Percentiles rank a stretch among this genome's conserved stretches.
Evolutionary conservation across 2,329 filamentous ascomycete genomes (phyloP).

Genomic region (Apiospora kogelbergensis): DNA sequence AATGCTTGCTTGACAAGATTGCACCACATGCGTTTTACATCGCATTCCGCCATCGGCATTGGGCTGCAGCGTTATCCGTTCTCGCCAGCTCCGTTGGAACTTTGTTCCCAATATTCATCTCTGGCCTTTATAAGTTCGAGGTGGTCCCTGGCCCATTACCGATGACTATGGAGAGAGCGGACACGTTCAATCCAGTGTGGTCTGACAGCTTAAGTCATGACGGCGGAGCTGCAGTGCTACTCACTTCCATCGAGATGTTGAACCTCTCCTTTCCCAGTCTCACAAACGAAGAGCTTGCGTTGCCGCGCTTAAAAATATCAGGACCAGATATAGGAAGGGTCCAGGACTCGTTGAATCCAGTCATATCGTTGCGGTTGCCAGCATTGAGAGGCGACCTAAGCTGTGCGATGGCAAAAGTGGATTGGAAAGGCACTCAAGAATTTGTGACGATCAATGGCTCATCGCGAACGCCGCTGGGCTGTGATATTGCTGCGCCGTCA

Average conservation of each 20-base stretch:
- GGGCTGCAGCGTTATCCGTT: constrained; percentile 9
- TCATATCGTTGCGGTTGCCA: constrained; percentile 7
- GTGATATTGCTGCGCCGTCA: background rate
- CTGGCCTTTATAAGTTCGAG: constrained; percentile 10
- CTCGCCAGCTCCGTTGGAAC: background rate
- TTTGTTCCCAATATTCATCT: constrained; percentile 8
- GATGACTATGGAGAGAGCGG: constrained; percentile 1
- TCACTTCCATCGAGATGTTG: constrained; percentile 10
- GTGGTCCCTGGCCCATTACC: background rate
- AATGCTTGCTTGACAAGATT: constrained; percentile 6
- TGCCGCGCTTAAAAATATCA: background rate
- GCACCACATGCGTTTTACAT: constrained; percentile 2
- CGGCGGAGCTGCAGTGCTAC: constrained; percentile 10
- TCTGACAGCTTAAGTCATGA: constrained; percentile 9
- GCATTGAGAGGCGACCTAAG: constrained; percentile 10
- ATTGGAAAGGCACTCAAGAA: background rate
- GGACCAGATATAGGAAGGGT: background rate
- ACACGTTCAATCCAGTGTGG: constrained; percentile 3
- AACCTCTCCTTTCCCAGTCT: constrained; percentile 11
- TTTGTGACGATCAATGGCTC: background rate
- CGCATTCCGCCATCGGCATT: constrained; percentile 3
- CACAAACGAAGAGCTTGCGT: constrained; percentile 9
- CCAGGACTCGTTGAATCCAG: background rate
- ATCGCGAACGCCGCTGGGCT: background rate
- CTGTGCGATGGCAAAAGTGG: background rate